phyloP scores from a whole-genome alignment of 495 filamentous ascomycete species.

The Terfezia boudieri region DNA sequence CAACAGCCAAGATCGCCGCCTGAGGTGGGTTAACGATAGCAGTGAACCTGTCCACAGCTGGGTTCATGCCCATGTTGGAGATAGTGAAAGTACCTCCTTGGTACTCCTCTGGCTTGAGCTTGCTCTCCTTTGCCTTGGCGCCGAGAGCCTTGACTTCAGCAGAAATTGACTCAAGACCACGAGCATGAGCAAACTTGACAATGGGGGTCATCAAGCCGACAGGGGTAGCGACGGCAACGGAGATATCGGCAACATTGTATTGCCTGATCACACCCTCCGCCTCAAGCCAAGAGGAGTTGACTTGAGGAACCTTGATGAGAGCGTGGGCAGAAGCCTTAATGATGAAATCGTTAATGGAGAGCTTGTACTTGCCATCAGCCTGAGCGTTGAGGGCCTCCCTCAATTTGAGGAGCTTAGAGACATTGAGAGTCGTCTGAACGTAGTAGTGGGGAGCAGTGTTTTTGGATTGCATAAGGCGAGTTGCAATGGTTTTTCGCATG shows the following conservation, averaged over 20 bases:
- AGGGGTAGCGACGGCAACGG: constrained; percentile 84
- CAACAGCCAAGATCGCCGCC: constrained; percentile 86
- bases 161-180: constrained; percentile 73
- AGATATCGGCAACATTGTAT: constrained; percentile 76
- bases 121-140: constrained; percentile 86
- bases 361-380: constrained; percentile 83
- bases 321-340: constrained; percentile 87
- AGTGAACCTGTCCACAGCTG: constrained; percentile 91
- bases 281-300: constrained; percentile 86
- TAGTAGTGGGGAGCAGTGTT: constrained; percentile 96
- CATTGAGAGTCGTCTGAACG: constrained; percentile 67
- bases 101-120: constrained; percentile 98
- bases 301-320: constrained; percentile 75
- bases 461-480: constrained; percentile 67
- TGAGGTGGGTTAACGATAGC: constrained; percentile 99
- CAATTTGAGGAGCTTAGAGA: constrained; percentile 84
- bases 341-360: constrained; percentile 97
- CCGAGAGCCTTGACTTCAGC: constrained; percentile 78
- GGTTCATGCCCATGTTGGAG: constrained; percentile 99
- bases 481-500: constrained; percentile 97
- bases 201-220: constrained; percentile 93
- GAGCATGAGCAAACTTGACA: constrained; percentile 61
- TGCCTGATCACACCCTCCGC: constrained; percentile 71
- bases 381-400: constrained; percentile 80
- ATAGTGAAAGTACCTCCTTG: constrained; percentile 98